phyloP scores from a whole-genome alignment of 164 flowering plant species.

The Houttuynia cordata region DNA sequence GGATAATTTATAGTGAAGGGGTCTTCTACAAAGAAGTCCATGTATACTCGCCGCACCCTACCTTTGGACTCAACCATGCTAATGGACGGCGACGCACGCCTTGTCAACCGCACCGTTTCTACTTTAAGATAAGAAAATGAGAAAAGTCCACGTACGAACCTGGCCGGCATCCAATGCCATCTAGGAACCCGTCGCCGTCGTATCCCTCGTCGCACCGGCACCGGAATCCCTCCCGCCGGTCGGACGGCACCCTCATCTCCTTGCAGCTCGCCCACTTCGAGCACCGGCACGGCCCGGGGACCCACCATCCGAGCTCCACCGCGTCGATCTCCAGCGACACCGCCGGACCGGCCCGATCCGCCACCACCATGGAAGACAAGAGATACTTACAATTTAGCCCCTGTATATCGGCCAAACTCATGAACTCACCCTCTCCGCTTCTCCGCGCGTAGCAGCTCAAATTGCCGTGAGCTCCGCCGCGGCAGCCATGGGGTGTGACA shows the following conservation, averaged over 20 bases:
- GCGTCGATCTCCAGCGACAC: slow-evolving; percentile 38
- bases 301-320: slow-evolving; percentile 67
- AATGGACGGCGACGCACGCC: too few relatives aligned
- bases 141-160: slow-evolving; percentile 20
- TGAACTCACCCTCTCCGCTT: slow-evolving; percentile 10
- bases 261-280: slow-evolving; percentile 28
- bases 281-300: slow-evolving; percentile 35
- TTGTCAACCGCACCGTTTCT: too few relatives aligned
- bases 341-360: slow-evolving; percentile 3
- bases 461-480: background rate
- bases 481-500: slow-evolving; percentile 10
- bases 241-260: slow-evolving; percentile 8
- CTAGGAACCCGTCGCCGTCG: slow-evolving; percentile 51
- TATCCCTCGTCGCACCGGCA: slow-evolving; percentile 52
- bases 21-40: too few relatives aligned
- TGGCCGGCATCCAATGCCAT: slow-evolving; percentile 52
- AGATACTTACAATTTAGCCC: slow-evolving; percentile 21
- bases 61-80: too few relatives aligned
- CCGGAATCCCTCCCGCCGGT: slow-evolving; percentile 20
- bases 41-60: too few relatives aligned
- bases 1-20: too few relatives aligned
- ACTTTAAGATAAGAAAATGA: too few relatives aligned
- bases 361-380: slow-evolving; percentile 33
- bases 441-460: slow-evolving; percentile 31
- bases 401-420: slow-evolving; percentile 9